Evolutionary conservation across 225 moss, liverwort and hornwort genomes (phyloP).

Genomic region (Physcomitrium patens): DNA sequence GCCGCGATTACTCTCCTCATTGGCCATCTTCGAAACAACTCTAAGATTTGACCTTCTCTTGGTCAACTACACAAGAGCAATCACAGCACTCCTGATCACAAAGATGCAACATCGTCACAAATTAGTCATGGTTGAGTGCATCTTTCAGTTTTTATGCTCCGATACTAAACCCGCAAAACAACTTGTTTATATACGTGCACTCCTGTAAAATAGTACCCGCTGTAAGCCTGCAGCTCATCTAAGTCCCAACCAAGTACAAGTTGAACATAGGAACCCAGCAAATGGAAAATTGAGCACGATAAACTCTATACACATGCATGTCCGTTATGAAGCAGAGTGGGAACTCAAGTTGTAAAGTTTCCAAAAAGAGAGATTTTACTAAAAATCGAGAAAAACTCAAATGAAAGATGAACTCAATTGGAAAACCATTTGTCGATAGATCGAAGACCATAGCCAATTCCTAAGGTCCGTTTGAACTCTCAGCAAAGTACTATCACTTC

Average conservation of each 20-base stretch:
- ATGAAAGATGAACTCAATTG: not conserved
- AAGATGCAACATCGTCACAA: not conserved
- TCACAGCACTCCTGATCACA: conserved; percentile 22
- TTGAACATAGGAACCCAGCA: not conserved
- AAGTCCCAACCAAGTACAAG: not conserved
- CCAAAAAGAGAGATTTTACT: not conserved
- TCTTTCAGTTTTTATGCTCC: not conserved
- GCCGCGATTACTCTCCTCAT: conserved; percentile 39
- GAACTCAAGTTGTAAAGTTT: not conserved
- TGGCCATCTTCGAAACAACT: conserved; percentile 35
- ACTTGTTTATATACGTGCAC: not conserved
- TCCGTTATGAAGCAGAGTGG: not conserved
- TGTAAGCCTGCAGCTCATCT: not conserved
- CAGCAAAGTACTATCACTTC: too few relatives aligned
- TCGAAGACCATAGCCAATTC: not conserved
- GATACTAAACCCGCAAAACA: too few relatives aligned
- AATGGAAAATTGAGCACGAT: not conserved
- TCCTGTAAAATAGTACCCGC: not conserved
- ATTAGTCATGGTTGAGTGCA: not conserved
- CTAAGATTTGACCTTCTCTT: conserved; percentile 9
- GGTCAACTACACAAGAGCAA: conserved; percentile 7
- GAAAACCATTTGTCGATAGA: not conserved
- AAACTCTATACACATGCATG: not conserved
- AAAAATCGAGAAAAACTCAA: not conserved
- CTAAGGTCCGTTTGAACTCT: not conserved